A percentile compares a stretch with the other conserved stretches of the same genome.
phyloP scores from a whole-genome alignment of 345 rosid genomes.

The Lenwebbia sp. region DNA sequence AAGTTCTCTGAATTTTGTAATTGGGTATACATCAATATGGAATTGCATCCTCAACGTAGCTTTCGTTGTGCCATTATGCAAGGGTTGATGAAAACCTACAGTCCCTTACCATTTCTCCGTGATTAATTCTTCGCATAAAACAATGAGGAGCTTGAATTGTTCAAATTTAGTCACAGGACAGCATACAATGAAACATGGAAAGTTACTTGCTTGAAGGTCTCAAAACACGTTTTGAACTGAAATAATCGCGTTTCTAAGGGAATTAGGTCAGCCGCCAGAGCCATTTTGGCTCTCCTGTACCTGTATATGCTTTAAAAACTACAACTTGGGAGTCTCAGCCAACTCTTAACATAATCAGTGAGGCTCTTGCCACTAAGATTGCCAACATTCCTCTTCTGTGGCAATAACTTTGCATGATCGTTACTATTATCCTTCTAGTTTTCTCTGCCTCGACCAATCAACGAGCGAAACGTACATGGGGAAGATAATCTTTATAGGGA shows the following conservation, averaged over 20 bases:
- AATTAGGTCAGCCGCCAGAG: neutral
- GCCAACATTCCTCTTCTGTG: neutral
- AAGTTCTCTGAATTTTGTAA: neutral
- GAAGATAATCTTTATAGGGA: neutral
- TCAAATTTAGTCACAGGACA: neutral
- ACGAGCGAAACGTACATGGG: neutral
- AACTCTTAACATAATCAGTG: neutral
- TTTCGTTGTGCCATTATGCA: neutral
- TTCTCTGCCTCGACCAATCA: neutral
- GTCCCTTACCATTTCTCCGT: neutral
- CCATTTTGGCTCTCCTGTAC: neutral
- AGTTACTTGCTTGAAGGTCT: neutral
- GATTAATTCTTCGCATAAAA: neutral
- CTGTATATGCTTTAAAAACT: neutral
- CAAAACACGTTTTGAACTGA: neutral
- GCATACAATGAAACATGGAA: neutral
- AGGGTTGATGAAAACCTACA: neutral
- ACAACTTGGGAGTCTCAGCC: neutral
- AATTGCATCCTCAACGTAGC: neutral
- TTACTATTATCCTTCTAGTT: neutral
- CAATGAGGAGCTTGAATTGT: neutral
- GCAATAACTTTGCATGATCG: neutral
- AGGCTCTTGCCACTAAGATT: neutral
- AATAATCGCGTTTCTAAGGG: neutral
- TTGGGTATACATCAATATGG: neutral